Evolutionary conservation across 345 rosid species (phyloP), one percentile per base, ranked within the genome.

Genomic region (Boechera divaricarpa): DNA sequence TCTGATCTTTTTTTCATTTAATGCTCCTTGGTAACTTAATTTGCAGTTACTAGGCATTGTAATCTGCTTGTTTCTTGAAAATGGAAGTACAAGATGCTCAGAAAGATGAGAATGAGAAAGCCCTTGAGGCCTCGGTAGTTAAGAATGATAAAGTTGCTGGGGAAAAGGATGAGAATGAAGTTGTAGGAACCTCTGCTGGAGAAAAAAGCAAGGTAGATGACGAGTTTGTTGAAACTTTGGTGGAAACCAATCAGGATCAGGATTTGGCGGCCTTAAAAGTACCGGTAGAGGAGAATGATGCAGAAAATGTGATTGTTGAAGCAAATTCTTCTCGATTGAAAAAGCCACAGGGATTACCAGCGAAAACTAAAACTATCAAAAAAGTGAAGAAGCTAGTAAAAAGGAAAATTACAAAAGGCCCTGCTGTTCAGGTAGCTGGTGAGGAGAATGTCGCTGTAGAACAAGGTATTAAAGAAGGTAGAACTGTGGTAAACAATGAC

Each of bases 371-470:
- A 31, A 24, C 53, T 63, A 61, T 69, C 16, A 74, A 74, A 58
- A 74, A 36, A 1, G 75, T 68, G 3, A 79, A 61, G 63, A 74
- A 54, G 54, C 6, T 68, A 1, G 66, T 79, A 3, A 79, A 45
- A 45, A 79, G 8, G 61, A 48, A 32, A 49, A 7, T 36, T 15
- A 16, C 15, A 16, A 61, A 56, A 69, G 63, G 76, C 55, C 47
- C 74, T 66, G 33, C 74, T 66, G 49, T 52, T 67, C 49, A 18
- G 26, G 75, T 38, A 73, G 15, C 54, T 65, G 38, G 56, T 69
- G 63, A 67, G n/a, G 63, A 35, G 70, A 66, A 78, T 58, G 59
- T 18, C 63, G 39, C 78, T 31, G 52, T n/a, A 72, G 64, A 69
- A 24, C 70, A 51, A 29, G 67, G 39, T 65, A 7, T 33, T 29